Evolutionary conservation across 2,329 filamentous ascomycete genomes (phyloP), one percentile per base, ranked within the genome.

Genomic region (Aureobasidium sp.): DNA sequence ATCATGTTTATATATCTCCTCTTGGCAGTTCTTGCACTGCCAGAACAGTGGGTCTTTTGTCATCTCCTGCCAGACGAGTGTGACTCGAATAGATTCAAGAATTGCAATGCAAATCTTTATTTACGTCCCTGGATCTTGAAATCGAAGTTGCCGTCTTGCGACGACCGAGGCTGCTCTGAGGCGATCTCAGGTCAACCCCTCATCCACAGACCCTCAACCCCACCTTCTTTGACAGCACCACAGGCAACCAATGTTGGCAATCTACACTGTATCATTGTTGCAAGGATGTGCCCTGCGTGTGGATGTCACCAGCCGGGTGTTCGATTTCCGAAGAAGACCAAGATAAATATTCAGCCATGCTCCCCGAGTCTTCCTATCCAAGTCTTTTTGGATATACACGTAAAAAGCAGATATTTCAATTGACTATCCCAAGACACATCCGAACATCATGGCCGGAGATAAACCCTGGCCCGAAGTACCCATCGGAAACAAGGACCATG

Each of bases 401-500:
- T n/a, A 32, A 48, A 48, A 26, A 29, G 46, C 29, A 51, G 2
- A 23, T 9, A 51, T 48, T 27, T 46, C 4, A 20, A 29, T 34
- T 46, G n/a, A 44, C 13, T 8, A 12, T 20, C 9, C 5, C 37
- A 12, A 17, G 41, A 29, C 15, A 10, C 7, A n/a, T n/a, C 15
- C n/a, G n/a, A 10, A 32, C 50, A 70, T 50, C 9, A 78, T 78
- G 76, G 70, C 71, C 26, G 74, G 72, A 48, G 67, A 73, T 34
- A 72, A 73, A 56, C 77, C 77, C 46, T 79, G 77, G 78, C 77
- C 76, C 0, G 69, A 78, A 65, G 73, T 77, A 15, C 72, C 74
- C 1, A 72, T 79, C 10, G 75, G 79, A 17, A 83, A 83, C 64
- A 77, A 78, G 57, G 76, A 80, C 64, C 79, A 80, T 64, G 80